Conservation (phyloP, 345 rosid species). For the Toxicodendron radicans region DNA sequence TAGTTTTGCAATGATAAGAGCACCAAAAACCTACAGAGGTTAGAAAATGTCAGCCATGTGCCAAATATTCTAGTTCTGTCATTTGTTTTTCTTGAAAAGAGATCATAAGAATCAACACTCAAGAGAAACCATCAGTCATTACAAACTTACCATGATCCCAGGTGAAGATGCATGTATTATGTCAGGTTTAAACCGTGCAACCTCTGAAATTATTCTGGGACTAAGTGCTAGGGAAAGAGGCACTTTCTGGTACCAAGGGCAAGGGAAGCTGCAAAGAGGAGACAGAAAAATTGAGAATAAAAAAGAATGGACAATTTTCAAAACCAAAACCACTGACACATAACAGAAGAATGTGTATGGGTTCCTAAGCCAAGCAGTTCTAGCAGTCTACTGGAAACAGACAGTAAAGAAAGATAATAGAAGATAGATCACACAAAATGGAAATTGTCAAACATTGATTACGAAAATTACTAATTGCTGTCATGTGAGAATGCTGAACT, state of each 20-base stretch:
- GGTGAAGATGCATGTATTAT: conserved; percentile 99
- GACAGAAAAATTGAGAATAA: conserved; percentile 16
- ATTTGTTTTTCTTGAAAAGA: neutral
- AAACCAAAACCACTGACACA: neutral
- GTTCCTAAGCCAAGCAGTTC: neutral
- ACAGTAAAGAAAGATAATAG: neutral
- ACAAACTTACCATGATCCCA: conserved; percentile 75
- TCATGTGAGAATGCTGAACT: neutral
- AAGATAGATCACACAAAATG: neutral
- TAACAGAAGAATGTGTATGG: neutral
- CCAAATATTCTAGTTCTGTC: conserved; percentile 4
- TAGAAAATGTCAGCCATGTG: conserved; percentile 22
- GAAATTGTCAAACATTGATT: neutral
- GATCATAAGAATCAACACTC: conserved; percentile 16
- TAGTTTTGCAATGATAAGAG: conserved; percentile 81
- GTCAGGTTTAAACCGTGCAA: conserved; percentile 95
- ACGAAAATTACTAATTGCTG: neutral
- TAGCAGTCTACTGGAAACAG: neutral
- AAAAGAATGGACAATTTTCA: neutral
- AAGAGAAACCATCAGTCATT: conserved; percentile 2
- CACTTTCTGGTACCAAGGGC: conserved; percentile 92
- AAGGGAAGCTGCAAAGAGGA: conserved; percentile 71
- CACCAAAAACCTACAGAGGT: conserved; percentile 82
- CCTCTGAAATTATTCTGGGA: conserved; percentile 95
- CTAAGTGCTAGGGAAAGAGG: conserved; percentile 95